Base-by-base conservation (phyloP, 331 rosid genomes). In the Dryas integrifolia region DNA sequence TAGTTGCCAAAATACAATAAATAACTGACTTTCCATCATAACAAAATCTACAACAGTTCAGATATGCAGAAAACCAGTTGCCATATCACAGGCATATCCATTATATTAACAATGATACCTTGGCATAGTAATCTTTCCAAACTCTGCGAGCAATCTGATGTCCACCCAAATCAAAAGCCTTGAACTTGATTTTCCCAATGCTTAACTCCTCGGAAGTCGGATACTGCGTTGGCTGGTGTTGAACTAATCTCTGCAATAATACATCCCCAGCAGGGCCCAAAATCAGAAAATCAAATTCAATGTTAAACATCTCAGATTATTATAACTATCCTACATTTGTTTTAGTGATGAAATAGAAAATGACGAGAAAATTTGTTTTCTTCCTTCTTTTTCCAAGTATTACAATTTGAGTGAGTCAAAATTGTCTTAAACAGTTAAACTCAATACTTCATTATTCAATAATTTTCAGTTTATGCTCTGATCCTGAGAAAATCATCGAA, bases 91-190 rank as follows among this genome's bases (percentile, higher is more conserved):
- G 24, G 50, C 13, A 18, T 21, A 43, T 1, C n/a, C 3, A 49
- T 7, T 26, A 66, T 12, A 41, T 16, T n/a, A 8, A 44, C 16
- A 80, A 69, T 24, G 55, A 44, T 73, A 88, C 97, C 97, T 91
- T 86, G 38, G 97, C 88, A 84, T 91, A 89, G 82, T 91, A 91
- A 74, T 91, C 97, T 82, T 91, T 91, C 97, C 96, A 91, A 38
- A 91, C 97, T 78, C 97, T 80, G 18, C 97, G 86, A 72, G 97
- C 97, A 73, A 91, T 87, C 81, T 87, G 97, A 81, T 91, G 97
- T 49, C 97, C 97, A 12, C 97, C 96, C 40, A 91, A 83, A 82
- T 91, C 97, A 87, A 91, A 91, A 60, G 97, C 97, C 78, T 91
- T 91, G 72, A 91, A 91, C 89, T 84, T 84, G 67, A 84, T 84